Conservation (phyloP, 2,329 filamentous ascomycete genomes). For the Purpureocillium takamizusanense region DNA sequence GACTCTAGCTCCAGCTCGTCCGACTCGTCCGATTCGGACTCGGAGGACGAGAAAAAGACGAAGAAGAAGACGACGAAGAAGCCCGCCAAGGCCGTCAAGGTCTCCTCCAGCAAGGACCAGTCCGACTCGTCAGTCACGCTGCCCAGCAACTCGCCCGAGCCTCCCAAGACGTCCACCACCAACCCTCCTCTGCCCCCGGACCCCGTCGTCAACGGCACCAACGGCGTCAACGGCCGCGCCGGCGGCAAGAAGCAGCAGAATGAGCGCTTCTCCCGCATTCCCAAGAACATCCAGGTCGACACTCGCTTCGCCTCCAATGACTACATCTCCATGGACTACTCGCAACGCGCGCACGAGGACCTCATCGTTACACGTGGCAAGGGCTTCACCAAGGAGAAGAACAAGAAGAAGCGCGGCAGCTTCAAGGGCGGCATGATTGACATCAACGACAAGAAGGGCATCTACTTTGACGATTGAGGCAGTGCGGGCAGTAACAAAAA, state of each 20-base stretch:
- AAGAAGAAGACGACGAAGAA: too few species aligned
- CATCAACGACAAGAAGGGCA: conserved; percentile 68
- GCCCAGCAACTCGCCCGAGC: conserved; percentile 37
- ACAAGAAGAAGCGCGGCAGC: conserved; percentile 90
- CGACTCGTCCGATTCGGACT: conserved; percentile 17
- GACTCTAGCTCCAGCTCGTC: background rate
- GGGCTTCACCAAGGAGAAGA: conserved; percentile 99
- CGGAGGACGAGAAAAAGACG: conserved; percentile 25
- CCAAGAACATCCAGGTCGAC: conserved; percentile 59
- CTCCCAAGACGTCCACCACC: conserved; percentile 22
- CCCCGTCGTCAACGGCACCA: conserved; percentile 33
- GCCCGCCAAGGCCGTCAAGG: conserved; percentile 4
- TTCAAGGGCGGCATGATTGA: conserved; percentile 89
- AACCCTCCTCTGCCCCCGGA: conserved; percentile 45
- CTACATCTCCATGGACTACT: conserved; percentile 80
- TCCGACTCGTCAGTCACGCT: conserved; percentile 42
- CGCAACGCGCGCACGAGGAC: conserved; percentile 78
- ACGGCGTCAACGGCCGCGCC: conserved; percentile 12
- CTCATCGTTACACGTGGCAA: conserved; percentile 88
- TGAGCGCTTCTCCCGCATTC: conserved; percentile 70
- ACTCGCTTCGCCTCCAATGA: conserved; percentile 66
- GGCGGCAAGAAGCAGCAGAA: conserved; percentile 44
- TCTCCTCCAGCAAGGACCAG: conserved; percentile 19
- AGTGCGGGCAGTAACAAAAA: too few species aligned
- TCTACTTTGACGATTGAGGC: conserved; percentile 85